Evolutionary conservation across 2,329 filamentous ascomycete species (phyloP).

Genomic region (Clathrospora elynae): DNA sequence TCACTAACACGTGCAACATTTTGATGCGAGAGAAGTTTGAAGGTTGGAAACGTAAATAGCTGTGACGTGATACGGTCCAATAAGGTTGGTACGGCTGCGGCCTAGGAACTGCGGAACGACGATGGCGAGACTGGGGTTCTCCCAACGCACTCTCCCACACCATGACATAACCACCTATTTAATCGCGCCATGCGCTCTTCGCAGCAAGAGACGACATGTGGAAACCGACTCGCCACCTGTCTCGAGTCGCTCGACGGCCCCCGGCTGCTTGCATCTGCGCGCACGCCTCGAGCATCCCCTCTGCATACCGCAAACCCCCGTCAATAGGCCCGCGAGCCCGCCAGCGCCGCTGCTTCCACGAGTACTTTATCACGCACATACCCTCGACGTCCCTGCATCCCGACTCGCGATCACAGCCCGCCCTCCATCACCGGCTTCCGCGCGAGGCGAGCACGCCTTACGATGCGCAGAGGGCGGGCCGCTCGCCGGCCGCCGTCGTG

Average conservation of each 20-base stretch:
- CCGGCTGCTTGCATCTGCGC: constrained; percentile 23
- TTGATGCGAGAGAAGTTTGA: too few relatives aligned
- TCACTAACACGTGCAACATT: too few relatives aligned
- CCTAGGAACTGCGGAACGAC: constrained; percentile 29
- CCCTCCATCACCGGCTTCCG: constrained; percentile 82
- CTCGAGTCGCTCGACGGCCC: constrained; percentile 34
- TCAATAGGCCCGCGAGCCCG: constrained; percentile 21
- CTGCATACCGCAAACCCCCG: constrained; percentile 11
- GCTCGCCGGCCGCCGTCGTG: constrained; percentile 45
- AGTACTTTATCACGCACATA: constrained; percentile 96
- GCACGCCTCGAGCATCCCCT: constrained; percentile 13
- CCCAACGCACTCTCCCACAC: constrained; percentile 17
- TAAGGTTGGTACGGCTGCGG: constrained; percentile 22
- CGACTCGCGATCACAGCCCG: constrained; percentile 69
- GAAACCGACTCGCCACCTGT: constrained; percentile 40
- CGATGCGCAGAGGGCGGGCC: constrained; percentile 50
- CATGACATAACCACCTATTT: constrained; percentile 39
- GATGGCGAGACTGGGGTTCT: constrained; percentile 20
- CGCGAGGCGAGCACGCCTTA: constrained; percentile 84
- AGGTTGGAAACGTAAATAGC: background rate
- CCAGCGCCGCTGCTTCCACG: constrained; percentile 69
- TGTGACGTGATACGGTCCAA: constrained; percentile 10
- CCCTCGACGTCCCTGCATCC: constrained; percentile 92
- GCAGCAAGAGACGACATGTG: constrained; percentile 46
- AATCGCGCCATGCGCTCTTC: constrained; percentile 43